phyloP scores from a whole-genome alignment of 495 filamentous ascomycete genomes.

The Xylaria curta region DNA sequence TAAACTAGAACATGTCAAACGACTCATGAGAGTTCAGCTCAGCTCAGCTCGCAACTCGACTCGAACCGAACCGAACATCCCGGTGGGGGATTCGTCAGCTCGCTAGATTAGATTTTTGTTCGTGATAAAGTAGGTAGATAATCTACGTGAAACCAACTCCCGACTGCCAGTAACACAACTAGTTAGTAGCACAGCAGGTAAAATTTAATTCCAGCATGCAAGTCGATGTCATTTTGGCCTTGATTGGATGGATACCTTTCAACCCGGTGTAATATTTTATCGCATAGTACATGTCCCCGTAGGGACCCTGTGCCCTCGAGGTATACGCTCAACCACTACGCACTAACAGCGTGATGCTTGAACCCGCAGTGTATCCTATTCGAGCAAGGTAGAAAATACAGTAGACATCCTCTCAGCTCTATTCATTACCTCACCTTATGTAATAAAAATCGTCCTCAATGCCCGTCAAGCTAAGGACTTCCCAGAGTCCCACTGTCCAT shows the following conservation, averaged over 20 bases:
- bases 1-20: neutral
- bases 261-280: neutral
- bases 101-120: neutral
- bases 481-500: conserved; percentile 87
- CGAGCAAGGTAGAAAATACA: neutral
- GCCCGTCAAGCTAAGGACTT: conserved; percentile 32
- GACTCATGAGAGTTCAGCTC: neutral
- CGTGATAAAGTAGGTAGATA: neutral
- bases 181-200: neutral
- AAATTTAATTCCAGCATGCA: neutral
- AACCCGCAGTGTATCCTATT: neutral
- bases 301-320: neutral
- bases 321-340: neutral
- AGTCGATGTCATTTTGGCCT: neutral
- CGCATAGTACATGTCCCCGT: neutral
- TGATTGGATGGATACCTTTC: neutral
- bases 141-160: neutral
- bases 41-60: neutral
- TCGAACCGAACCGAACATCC: neutral
- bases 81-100: neutral
- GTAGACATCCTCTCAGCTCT: neutral
- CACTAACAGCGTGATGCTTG: neutral
- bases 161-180: neutral
- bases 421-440: conserved; percentile 1
- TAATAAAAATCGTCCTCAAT: neutral